Conservation (phyloP, 768 basidiomycete species). For the Amanita rubescens region DNA sequence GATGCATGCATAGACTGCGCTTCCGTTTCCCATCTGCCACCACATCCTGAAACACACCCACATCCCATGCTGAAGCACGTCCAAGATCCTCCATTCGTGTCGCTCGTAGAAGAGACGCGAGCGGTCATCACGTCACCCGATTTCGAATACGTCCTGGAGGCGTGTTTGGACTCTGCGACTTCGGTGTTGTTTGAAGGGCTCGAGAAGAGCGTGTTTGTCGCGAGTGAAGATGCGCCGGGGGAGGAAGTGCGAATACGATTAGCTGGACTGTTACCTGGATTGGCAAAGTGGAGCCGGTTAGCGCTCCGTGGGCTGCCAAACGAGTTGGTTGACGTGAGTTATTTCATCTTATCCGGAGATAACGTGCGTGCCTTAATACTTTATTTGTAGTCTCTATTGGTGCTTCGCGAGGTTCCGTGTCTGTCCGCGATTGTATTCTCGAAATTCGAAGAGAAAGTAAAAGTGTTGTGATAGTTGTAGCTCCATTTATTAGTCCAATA, state of each 20-base stretch:
- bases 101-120: conserved; percentile 65
- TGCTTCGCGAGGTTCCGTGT: conserved; percentile 54
- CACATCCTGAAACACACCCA: not conserved
- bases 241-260: conserved; percentile 54
- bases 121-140: conserved; percentile 56
- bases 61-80: not conserved
- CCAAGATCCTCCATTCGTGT: conserved; percentile 43
- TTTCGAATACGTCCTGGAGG: conserved; percentile 62
- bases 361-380: not conserved
- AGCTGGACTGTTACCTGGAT: conserved; percentile 72
- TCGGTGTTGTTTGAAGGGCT: conserved; percentile 57
- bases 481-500: too few relatives aligned
- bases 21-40: conserved; percentile 5
- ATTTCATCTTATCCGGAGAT: not conserved
- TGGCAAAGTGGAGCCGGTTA: conserved; percentile 71
- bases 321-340: conserved; percentile 75
- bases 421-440: conserved; percentile 71
- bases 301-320: conserved; percentile 67
- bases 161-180: conserved; percentile 65
- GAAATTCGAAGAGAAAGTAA: conserved; percentile 47
- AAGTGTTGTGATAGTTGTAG: too few relatives aligned
- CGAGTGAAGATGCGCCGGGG: conserved; percentile 6
- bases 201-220: conserved; percentile 54
- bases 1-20: conserved; percentile 5
- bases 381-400: conserved; percentile 46